Conservation (phyloP, 176 grass and related monocot genomes). For the Poa annua region DNA sequence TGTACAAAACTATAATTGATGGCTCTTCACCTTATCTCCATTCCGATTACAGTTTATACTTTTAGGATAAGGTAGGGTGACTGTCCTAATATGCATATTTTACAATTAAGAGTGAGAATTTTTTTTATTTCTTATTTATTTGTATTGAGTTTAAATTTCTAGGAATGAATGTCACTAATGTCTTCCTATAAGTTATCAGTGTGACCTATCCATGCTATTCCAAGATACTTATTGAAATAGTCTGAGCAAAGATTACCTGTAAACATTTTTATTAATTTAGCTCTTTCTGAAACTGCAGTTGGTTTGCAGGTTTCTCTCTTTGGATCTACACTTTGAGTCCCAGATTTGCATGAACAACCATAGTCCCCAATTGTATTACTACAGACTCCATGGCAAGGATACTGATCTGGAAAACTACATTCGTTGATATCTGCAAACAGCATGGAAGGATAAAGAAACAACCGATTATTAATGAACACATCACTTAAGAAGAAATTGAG, state of each 20-base stretch:
- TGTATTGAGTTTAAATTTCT: neutral
- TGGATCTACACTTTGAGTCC: constrained; percentile 17
- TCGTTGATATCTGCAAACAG: constrained; percentile 28
- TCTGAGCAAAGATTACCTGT: constrained; percentile 40
- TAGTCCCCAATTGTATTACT: constrained; percentile 10
- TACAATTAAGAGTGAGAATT: neutral
- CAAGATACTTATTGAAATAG: neutral
- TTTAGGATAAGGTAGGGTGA: neutral
- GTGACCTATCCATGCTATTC: neutral
- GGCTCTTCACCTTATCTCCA: neutral
- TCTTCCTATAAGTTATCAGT: neutral
- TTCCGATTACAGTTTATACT: neutral
- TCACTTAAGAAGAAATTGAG: neutral
- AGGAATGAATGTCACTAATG: neutral
- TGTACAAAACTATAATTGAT: neutral
- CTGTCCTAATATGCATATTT: neutral
- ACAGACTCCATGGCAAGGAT: constrained; percentile 29
- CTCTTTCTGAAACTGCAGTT: constrained; percentile 25
- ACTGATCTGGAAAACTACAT: neutral
- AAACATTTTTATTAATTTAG: constrained; percentile 46
- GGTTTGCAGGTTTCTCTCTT: constrained; percentile 10
- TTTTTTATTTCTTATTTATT: neutral
- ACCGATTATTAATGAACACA: neutral
- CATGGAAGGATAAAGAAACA: neutral
- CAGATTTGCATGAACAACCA: neutral